Percentiles rank a stretch among this genome's conserved stretches.
phyloP scores from a whole-genome alignment of 2,329 filamentous ascomycete genomes.

The Ophiostoma novo-ulmi region DNA sequence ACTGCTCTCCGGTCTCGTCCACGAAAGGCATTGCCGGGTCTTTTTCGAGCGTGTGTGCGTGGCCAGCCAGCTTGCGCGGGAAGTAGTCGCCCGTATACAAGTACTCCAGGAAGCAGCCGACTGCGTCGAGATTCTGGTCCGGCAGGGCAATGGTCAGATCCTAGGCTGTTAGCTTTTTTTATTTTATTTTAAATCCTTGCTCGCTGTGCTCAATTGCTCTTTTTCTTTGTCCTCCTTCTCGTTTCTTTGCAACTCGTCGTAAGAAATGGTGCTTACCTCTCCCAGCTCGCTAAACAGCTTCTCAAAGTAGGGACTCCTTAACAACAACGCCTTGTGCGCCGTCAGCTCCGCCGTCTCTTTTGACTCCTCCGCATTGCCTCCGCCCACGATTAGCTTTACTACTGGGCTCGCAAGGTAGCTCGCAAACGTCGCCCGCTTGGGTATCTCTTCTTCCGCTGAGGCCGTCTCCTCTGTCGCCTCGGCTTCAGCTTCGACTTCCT shows the following conservation, averaged over 20 bases:
- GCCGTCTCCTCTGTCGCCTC: slow-evolving; percentile 25
- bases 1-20: slow-evolving; percentile 74
- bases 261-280: slow-evolving; percentile 34
- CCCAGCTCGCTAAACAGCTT: slow-evolving; percentile 59
- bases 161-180: slow-evolving; percentile 32
- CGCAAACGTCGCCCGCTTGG: slow-evolving; percentile 43
- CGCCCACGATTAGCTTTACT: slow-evolving; percentile 61
- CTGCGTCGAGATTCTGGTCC: slow-evolving; percentile 64
- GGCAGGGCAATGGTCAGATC: slow-evolving; percentile 64
- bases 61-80: slow-evolving; percentile 59
- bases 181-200: neutral
- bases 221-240: slow-evolving; percentile 37
- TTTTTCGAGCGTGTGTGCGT: slow-evolving; percentile 59
- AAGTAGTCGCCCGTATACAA: slow-evolving; percentile 87
- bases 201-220: neutral
- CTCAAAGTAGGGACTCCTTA: slow-evolving; percentile 68
- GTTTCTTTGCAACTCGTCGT: too few species aligned
- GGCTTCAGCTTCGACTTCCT: slow-evolving; percentile 27
- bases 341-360: slow-evolving; percentile 53
- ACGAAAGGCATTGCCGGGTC: slow-evolving; percentile 60
- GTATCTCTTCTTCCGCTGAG: slow-evolving; percentile 30
- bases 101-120: slow-evolving; percentile 75
- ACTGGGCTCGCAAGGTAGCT: slow-evolving; percentile 64
- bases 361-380: slow-evolving; percentile 34
- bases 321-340: slow-evolving; percentile 73